Evolutionary conservation across 495 filamentous ascomycete species (phyloP).

Genomic region (Viridothelium virens): DNA sequence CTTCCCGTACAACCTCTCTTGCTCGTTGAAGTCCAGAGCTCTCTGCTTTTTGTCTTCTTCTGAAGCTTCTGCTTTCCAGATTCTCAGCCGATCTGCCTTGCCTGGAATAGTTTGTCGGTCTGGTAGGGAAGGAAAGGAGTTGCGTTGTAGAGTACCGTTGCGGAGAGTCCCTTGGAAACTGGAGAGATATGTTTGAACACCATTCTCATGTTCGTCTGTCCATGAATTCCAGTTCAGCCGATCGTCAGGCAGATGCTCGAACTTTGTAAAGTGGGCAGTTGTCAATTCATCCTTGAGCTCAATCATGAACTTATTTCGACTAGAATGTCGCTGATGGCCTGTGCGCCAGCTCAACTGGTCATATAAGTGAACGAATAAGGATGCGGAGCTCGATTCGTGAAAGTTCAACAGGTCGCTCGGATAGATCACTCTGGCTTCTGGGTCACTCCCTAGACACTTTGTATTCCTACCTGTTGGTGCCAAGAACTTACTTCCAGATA

Average conservation of each 20-base stretch:
- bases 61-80: conserved; percentile 10
- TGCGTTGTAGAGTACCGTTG: not conserved
- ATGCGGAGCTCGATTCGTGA: not conserved
- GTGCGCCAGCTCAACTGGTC: not conserved
- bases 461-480: not conserved
- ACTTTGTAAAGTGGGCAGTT: not conserved
- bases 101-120: not conserved
- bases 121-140: not conserved
- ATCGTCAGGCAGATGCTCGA: not conserved
- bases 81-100: not conserved
- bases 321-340: not conserved
- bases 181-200: not conserved
- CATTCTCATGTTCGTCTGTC: not conserved
- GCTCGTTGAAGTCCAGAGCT: not conserved
- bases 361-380: not conserved
- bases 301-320: not conserved
- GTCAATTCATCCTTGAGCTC: not conserved
- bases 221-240: not conserved
- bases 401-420: not conserved
- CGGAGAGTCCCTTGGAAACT: not conserved
- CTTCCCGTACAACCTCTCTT: not conserved
- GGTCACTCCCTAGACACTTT: not conserved
- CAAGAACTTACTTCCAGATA: not conserved
- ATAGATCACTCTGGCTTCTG: not conserved
- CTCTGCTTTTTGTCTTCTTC: not conserved